Conservation (phyloP, 2,329 filamentous ascomycete species). For the Pyrenophora seminiperda region DNA sequence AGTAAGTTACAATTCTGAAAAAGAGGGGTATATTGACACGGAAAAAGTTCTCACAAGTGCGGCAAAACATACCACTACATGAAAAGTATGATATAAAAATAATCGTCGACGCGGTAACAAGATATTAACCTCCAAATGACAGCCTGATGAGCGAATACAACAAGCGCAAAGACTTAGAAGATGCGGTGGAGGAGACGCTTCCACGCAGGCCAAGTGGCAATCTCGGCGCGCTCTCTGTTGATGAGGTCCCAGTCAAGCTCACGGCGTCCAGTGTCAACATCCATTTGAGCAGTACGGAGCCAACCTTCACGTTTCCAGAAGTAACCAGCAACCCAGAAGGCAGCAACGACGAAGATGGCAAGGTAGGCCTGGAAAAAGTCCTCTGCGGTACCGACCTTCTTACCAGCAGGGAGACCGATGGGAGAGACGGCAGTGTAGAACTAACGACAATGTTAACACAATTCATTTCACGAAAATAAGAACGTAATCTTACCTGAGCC, state of each 20-base stretch:
- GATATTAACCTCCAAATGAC: too few relatives aligned
- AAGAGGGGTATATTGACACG: too few relatives aligned
- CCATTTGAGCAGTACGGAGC: conserved; percentile 64
- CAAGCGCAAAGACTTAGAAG: conserved; percentile 28
- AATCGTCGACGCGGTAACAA: too few relatives aligned
- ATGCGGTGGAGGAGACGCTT: conserved; percentile 33
- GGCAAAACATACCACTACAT: too few relatives aligned
- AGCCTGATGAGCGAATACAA: too few relatives aligned
- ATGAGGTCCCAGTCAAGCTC: conserved; percentile 69
- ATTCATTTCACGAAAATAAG: background rate
- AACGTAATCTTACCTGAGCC: conserved; percentile 43
- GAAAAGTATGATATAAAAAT: too few relatives aligned
- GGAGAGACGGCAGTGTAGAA: conserved; percentile 51
- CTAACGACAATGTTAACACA: conserved; percentile 23
- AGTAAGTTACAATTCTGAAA: too few relatives aligned
- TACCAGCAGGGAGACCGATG: conserved; percentile 14
- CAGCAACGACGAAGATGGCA: conserved; percentile 52
- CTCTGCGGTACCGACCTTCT: conserved; percentile 41
- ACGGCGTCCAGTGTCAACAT: conserved; percentile 69
- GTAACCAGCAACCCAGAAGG: conserved; percentile 57
- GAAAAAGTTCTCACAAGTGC: too few relatives aligned
- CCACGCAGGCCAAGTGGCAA: conserved; percentile 61
- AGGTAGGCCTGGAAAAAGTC: conserved; percentile 56
- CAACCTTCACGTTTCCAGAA: conserved; percentile 69
- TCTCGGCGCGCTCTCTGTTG: conserved; percentile 58